phyloP scores from a whole-genome alignment of 2,329 filamentous ascomycete species.

The Epichloe amarillans region DNA sequence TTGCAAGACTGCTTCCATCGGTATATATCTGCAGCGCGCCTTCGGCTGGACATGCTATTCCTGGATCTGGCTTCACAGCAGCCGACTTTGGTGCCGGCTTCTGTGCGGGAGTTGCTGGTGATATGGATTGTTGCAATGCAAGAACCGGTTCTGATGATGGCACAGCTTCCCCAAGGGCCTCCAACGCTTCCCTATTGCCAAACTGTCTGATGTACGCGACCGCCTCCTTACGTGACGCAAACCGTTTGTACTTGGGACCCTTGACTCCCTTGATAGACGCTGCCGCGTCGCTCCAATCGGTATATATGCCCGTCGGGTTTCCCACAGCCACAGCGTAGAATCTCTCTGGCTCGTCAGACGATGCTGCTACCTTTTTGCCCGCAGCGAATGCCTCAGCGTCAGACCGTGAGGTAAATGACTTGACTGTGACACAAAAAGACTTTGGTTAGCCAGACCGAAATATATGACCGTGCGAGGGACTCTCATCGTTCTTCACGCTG shows the following conservation, averaged over 20 bases:
- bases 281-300: constrained; percentile 54
- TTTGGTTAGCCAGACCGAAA: background rate
- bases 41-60: constrained; percentile 5
- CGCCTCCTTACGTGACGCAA: constrained; percentile 56
- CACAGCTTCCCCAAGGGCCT: constrained; percentile 22
- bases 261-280: constrained; percentile 63
- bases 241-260: constrained; percentile 57
- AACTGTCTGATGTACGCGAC: constrained; percentile 55
- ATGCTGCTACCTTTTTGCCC: constrained; percentile 35
- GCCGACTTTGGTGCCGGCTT: constrained; percentile 5
- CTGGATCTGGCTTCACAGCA: background rate
- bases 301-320: constrained; percentile 44
- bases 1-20: constrained; percentile 47
- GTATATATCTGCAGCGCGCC: constrained; percentile 37
- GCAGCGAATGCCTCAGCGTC: constrained; percentile 71
- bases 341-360: constrained; percentile 28
- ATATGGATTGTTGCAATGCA: constrained; percentile 9
- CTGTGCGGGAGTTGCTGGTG: constrained; percentile 14
- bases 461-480: background rate
- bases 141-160: constrained; percentile 7
- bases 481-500: background rate
- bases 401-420: constrained; percentile 58
- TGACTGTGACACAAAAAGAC: constrained; percentile 39
- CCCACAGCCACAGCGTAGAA: constrained; percentile 52
- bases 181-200: constrained; percentile 30